Evolutionary conservation across 2,329 filamentous ascomycete species (phyloP).

Genomic region (Claviceps quebecensis): DNA sequence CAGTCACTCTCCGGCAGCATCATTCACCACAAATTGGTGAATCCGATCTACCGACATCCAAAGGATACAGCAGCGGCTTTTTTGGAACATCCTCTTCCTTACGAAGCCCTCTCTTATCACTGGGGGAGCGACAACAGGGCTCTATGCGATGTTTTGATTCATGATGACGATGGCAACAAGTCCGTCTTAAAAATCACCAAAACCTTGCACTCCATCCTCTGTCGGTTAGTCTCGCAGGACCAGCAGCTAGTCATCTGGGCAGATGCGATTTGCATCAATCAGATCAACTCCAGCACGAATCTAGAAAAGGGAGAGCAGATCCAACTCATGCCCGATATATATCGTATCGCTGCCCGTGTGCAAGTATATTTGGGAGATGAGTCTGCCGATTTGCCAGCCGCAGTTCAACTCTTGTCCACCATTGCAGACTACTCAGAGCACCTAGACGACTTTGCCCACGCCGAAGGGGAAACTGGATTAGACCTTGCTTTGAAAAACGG

Average conservation of each 20-base stretch:
- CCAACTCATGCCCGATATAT: conserved; percentile 7
- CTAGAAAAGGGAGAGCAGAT: conserved; percentile 7
- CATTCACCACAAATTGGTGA: conserved; percentile 3
- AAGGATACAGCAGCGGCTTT: not conserved
- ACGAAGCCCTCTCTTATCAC: conserved; percentile 7
- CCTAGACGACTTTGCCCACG: conserved; percentile 3
- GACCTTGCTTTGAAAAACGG: conserved; percentile 4
- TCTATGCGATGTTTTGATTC: not conserved
- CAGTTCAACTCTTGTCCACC: conserved; percentile 1
- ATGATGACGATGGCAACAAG: not conserved
- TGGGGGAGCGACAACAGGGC: conserved; percentile 5
- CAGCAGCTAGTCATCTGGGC: conserved; percentile 6
- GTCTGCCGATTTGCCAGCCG: conserved; percentile 2
- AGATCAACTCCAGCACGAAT: conserved; percentile 4
- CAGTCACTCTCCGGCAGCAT: conserved; percentile 3
- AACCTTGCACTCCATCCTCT: conserved; percentile 4
- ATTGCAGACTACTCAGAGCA: conserved; percentile 6
- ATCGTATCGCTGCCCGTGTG: conserved; percentile 4
- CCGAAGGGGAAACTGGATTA: conserved; percentile 3
- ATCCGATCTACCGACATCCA: conserved; percentile 1
- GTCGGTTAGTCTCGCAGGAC: conserved; percentile 2
- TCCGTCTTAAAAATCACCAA: conserved; percentile 3
- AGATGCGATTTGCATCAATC: conserved; percentile 10
- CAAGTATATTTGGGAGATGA: conserved; percentile 6
- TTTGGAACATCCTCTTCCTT: conserved; percentile 1